Evolutionary conservation across 805 yeast genomes (phyloP), one percentile per base, ranked within the genome.

Genomic region (Isabelozyma pseudorhagii): DNA sequence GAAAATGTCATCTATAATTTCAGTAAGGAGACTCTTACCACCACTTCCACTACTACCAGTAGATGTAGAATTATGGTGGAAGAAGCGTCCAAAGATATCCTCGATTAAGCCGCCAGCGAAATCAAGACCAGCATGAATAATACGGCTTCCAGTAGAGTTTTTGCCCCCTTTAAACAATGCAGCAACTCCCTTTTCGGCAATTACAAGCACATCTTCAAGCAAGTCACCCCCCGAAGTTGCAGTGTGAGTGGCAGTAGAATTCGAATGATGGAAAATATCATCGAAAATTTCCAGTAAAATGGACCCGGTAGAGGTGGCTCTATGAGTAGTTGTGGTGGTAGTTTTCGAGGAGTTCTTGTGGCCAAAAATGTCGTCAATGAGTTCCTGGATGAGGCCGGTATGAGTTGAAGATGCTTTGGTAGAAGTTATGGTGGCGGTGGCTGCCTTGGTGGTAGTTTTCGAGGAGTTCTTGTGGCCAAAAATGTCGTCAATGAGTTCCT

Each of bases 241-340:
- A 31, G 36, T 31, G 36, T 31, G 36, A 28, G 36, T 21, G 8
- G 45, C 27, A 31, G 45, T 21, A 13, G 45, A 27, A 17, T 25
- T 17, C n/a, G 45, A 54, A 25, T 56, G 46, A 44, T 60, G 57
- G 38, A 59, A 51, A 14, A 59, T 42, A 46, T 56, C 48, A 44
- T 58, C 61, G 42, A 61, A 45, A 17, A 31, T 2, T 31, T 31
- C 36, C 36, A 31, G 36, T 13, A 31, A 45, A 27, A 54, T 50
- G 14, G 40, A 43, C 25, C 54, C 42, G 42, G 50, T 50, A 8
- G 50, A 44, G 18, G 49, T 17, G 3, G 45, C 27, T 15, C 3
- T 21, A 3, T 21, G 13, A 41, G 31, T 41, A 11, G 44, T 18
- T 3, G 28, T 41, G 27, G 31, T 21, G 14, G 44, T 17, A 9